phyloP scores from a whole-genome alignment of 2,329 filamentous ascomycete genomes.

The Penicillium sp. region DNA sequence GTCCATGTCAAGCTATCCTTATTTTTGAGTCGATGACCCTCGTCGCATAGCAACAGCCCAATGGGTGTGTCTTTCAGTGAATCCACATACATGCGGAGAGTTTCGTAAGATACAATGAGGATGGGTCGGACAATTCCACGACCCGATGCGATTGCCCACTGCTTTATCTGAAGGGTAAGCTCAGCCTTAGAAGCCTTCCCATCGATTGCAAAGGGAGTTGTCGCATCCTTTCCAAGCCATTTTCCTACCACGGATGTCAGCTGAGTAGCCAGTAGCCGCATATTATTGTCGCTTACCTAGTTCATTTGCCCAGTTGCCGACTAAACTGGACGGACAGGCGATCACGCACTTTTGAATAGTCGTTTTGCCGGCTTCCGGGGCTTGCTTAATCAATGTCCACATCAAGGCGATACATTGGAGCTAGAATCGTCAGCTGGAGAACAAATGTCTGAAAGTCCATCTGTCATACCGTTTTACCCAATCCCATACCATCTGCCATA shows the following conservation, averaged over 20 bases:
- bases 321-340: conserved; percentile 92
- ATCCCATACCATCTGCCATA: conserved; percentile 99
- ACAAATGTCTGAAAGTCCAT: background rate
- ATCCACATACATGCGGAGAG: conserved; percentile 84
- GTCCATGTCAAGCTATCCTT: conserved; percentile 94
- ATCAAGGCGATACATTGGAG: conserved; percentile 94
- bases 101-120: conserved; percentile 97
- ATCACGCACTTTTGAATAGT: conserved; percentile 97
- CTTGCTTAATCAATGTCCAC: conserved; percentile 96
- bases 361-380: conserved; percentile 87
- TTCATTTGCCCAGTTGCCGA: conserved; percentile 98
- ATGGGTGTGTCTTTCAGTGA: conserved; percentile 89
- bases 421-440: conserved; percentile 28
- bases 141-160: conserved; percentile 93
- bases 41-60: conserved; percentile 89
- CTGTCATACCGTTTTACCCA: conserved; percentile 75
- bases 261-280: background rate
- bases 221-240: conserved; percentile 90
- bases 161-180: conserved; percentile 81
- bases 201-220: conserved; percentile 92
- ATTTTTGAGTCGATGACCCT: conserved; percentile 95
- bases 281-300: conserved; percentile 49
- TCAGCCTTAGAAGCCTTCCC: conserved; percentile 96
- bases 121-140: conserved; percentile 86
- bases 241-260: conserved; percentile 58